Percentiles rank a stretch among this genome's conserved stretches.
Conservation (phyloP, 257 asterid genomes). For the Jasminum sambac region DNA sequence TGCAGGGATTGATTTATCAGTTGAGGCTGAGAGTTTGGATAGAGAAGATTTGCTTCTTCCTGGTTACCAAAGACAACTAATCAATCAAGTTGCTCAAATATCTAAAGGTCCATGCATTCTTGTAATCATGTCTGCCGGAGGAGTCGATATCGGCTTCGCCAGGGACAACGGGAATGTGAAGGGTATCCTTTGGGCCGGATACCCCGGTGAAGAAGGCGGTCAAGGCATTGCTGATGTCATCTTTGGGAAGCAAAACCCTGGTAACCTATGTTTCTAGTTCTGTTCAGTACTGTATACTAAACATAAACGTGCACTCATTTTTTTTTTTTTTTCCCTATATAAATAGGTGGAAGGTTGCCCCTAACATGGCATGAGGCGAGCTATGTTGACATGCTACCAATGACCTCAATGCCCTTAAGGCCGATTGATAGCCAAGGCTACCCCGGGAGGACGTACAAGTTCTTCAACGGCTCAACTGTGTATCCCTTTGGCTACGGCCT, state of each 20-base stretch:
- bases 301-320: neutral
- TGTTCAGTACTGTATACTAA: neutral
- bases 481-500: constrained; percentile 52
- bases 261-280: neutral
- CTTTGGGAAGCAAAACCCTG: constrained; percentile 48
- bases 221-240: constrained; percentile 44
- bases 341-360: constrained; percentile 44
- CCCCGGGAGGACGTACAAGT: constrained; percentile 54
- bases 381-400: constrained; percentile 32
- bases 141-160: constrained; percentile 43
- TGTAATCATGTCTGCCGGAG: constrained; percentile 48
- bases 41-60: constrained; percentile 37
- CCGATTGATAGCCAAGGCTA: constrained; percentile 31
- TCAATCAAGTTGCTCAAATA: constrained; percentile 31
- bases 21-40: constrained; percentile 46
- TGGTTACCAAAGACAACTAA: constrained; percentile 36
- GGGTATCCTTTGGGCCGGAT: constrained; percentile 53
- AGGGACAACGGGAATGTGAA: constrained; percentile 22
- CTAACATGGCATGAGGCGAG: constrained; percentile 39
- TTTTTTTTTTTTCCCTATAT: neutral
- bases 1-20: constrained; percentile 33
- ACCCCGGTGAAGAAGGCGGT: constrained; percentile 55
- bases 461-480: constrained; percentile 39
- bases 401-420: constrained; percentile 42
- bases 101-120: constrained; percentile 46